Percentiles rank a stretch among this genome's conserved stretches.
Evolutionary conservation across 2,329 filamentous ascomycete species (phyloP).

Genomic region (Pyricularia sp.): DNA sequence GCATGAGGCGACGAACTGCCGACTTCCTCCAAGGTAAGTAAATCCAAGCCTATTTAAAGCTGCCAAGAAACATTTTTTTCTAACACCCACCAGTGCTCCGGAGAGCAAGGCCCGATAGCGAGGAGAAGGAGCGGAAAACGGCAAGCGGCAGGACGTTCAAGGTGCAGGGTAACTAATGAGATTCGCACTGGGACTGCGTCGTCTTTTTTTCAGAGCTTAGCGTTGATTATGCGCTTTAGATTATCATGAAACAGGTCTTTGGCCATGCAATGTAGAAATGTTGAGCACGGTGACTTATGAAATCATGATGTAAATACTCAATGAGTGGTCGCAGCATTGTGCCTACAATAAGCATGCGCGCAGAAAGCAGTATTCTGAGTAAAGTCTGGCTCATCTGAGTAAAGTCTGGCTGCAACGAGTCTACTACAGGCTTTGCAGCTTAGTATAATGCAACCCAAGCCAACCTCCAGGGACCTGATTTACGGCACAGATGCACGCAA

Average conservation of each 20-base stretch:
- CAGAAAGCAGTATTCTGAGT: not conserved
- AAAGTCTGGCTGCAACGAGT: not conserved
- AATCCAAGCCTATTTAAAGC: not conserved
- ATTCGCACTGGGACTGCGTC: not conserved
- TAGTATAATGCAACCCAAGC: not conserved
- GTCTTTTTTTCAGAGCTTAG: not conserved
- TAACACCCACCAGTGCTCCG: conserved; percentile 62
- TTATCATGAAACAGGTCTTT: not conserved
- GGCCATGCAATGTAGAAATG: not conserved
- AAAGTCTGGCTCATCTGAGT: not conserved
- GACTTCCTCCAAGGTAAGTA: conserved; percentile 89
- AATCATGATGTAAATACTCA: not conserved
- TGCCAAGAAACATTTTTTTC: not conserved
- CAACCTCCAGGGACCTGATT: not conserved
- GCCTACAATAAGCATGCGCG: not conserved
- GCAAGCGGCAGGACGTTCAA: conserved; percentile 92
- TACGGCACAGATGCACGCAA: not conserved
- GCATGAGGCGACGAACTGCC: conserved; percentile 94
- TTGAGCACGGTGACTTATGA: not conserved
- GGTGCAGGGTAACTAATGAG: conserved; percentile 15
- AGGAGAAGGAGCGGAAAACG: conserved; percentile 97
- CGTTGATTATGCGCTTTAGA: not conserved
- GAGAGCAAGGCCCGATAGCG: conserved; percentile 85
- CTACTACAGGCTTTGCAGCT: not conserved
- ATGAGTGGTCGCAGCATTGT: not conserved